Percentiles rank a stretch among this genome's conserved stretches.
Evolutionary conservation across 192 early-diverging fungal genomes (phyloP).

Genomic region (Helicostylum pulchrum): DNA sequence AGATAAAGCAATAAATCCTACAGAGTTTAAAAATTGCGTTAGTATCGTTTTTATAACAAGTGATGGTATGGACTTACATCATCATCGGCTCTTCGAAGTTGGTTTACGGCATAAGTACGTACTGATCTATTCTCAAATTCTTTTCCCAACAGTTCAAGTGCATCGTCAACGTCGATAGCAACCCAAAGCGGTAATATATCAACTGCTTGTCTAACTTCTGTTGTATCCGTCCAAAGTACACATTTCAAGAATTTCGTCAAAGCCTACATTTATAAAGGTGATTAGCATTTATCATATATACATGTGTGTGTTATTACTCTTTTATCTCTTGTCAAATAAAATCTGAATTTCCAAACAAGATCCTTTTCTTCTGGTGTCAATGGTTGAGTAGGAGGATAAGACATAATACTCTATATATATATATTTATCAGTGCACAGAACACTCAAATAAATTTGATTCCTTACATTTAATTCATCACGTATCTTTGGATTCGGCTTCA

Average conservation of each 20-base stretch:
- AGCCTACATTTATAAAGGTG: conserved; percentile 47
- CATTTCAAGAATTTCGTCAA: conserved; percentile 97
- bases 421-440: background rate
- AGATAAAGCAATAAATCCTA: conserved; percentile 92
- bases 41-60: background rate
- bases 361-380: conserved; percentile 89
- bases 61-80: conserved; percentile 52
- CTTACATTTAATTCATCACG: conserved; percentile 93
- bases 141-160: conserved; percentile 87
- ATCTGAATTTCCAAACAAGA: conserved; percentile 97
- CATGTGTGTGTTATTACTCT: conserved; percentile 45
- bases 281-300: background rate
- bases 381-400: conserved; percentile 87
- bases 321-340: conserved; percentile 91
- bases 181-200: conserved; percentile 87
- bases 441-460: background rate
- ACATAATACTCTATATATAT: conserved; percentile 68
- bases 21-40: background rate
- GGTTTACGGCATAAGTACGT: conserved; percentile 82
- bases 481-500: conserved; percentile 96
- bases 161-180: conserved; percentile 92
- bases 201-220: conserved; percentile 89
- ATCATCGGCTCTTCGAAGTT: conserved; percentile 86
- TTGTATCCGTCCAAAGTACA: conserved; percentile 90
- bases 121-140: conserved; percentile 83